These are phyloP conservation scores for Lippia alba DNA, from an alignment of 305 asterid species.

Conservation along the genomic window DNA sequence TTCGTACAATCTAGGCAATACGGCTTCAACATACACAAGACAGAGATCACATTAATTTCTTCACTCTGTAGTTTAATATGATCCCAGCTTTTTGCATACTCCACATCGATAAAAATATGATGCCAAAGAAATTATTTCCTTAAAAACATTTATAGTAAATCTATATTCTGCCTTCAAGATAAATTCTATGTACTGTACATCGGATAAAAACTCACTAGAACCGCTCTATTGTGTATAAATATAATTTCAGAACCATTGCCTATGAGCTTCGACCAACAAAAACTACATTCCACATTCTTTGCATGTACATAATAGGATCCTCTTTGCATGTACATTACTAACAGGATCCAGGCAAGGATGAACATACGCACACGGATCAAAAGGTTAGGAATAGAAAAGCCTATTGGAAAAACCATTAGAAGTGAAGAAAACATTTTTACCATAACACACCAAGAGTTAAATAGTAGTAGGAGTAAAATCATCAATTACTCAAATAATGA, in stretches of 20 bases:
- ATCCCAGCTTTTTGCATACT: background rate
- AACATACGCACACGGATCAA: constrained; percentile 4
- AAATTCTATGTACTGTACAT: background rate
- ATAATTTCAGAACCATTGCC: constrained; percentile 7
- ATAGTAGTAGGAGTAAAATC: background rate
- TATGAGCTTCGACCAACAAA: background rate
- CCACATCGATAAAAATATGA: constrained; percentile 1
- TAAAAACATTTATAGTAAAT: constrained; percentile 5
- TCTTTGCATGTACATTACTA: background rate
- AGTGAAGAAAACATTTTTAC: background rate
- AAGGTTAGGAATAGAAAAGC: constrained; percentile 1
- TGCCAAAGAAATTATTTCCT: background rate
- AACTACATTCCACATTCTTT: constrained; percentile 10
- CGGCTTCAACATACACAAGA: constrained; percentile 1
- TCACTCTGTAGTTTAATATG: background rate
- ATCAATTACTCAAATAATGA: constrained; percentile 21
- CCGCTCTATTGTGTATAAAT: constrained; percentile 13
- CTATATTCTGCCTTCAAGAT: constrained; percentile 6
- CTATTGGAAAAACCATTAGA: constrained; percentile 16
- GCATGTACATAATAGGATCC: background rate
- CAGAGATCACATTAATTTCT: background rate
- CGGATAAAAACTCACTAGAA: constrained; percentile 6
- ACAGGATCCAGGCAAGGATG: constrained; percentile 8
- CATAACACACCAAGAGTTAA: background rate
- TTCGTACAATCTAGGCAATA: background rate